A percentile compares a stretch with the other conserved stretches of the same genome.
Evolutionary conservation across 495 filamentous ascomycete genomes (phyloP).

Genomic region (Lasiosphaeris hirsuta): DNA sequence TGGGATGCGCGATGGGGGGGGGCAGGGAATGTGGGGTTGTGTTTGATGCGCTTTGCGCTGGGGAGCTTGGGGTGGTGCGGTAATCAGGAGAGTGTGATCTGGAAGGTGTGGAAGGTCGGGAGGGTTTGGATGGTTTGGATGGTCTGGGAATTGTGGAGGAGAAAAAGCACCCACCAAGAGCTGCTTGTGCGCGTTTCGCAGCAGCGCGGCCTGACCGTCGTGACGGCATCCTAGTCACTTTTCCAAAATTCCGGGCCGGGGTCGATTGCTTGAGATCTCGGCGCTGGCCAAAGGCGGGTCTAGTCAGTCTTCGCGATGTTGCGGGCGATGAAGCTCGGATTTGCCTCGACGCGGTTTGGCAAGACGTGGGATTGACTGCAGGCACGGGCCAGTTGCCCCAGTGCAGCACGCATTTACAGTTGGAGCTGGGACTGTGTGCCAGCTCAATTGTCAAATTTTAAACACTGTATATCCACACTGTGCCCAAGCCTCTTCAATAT

Average conservation of each 20-base stretch:
- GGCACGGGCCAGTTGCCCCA: too few species aligned
- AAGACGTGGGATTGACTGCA: too few species aligned
- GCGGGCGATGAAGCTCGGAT: background rate
- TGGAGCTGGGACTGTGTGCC: too few species aligned
- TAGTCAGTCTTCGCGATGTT: background rate
- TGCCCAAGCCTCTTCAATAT: too few species aligned
- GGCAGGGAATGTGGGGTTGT: background rate
- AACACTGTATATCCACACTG: too few species aligned
- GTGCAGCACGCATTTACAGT: too few species aligned
- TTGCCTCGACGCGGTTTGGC: background rate
- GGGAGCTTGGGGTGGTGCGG: background rate
- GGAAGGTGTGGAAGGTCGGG: constrained; percentile 5
- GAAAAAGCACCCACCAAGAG: constrained; percentile 25
- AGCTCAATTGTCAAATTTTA: too few species aligned
- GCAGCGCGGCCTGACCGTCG: constrained; percentile 32
- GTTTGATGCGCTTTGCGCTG: background rate
- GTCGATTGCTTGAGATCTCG: background rate
- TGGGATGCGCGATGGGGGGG: background rate
- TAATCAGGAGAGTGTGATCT: background rate
- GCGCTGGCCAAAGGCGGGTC: too few species aligned
- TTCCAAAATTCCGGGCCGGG: background rate
- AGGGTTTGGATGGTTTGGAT: background rate
- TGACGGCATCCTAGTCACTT: constrained; percentile 21
- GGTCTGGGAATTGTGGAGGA: background rate
- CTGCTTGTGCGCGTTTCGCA: constrained; percentile 32